phyloP scores from a whole-genome alignment of 108 stramenopile species.

The Pseudonitzschia pungens region DNA sequence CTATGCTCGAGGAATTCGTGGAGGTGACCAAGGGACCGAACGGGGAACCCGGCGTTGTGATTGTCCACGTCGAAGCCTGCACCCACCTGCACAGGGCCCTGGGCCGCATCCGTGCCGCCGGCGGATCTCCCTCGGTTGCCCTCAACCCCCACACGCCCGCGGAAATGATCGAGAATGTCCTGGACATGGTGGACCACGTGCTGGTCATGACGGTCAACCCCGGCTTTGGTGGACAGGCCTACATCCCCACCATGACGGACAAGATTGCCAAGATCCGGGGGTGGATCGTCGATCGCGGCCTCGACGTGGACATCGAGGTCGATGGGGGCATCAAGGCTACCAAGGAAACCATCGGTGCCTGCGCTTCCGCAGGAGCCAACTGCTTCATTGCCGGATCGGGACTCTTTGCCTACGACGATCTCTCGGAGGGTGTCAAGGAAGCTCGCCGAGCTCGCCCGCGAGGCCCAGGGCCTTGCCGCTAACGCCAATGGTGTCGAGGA shows the following conservation, averaged over 20 bases:
- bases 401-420: conserved; percentile 17
- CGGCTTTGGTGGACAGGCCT: conserved; percentile 65
- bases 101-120: conserved; percentile 9
- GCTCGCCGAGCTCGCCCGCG: too few species aligned
- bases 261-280: conserved; percentile 46
- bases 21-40: conserved; percentile 15
- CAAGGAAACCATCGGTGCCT: conserved; percentile 20
- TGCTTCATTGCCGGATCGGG: conserved; percentile 31
- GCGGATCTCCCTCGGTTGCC: conserved; percentile 19
- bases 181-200: conserved; percentile 51
- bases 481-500: too few species aligned
- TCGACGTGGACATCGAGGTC: conserved; percentile 23
- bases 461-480: conserved; percentile 1
- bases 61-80: conserved; percentile 28
- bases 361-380: conserved; percentile 20
- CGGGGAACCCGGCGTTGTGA: conserved; percentile 21
- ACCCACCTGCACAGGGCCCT: conserved; percentile 23
- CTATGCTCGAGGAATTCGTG: conserved; percentile 15
- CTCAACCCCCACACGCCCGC: conserved; percentile 23
- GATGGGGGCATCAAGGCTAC: conserved; percentile 27
- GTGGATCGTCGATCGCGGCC: conserved; percentile 23
- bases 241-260: conserved; percentile 48
- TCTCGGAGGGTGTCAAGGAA: conserved; percentile 21
- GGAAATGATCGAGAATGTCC: conserved; percentile 23
- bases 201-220: conserved; percentile 75